These are phyloP conservation scores for Elsinoe necatrix DNA, from an alignment of 2,329 filamentous ascomycete genomes.

Conservation along the genomic window DNA sequence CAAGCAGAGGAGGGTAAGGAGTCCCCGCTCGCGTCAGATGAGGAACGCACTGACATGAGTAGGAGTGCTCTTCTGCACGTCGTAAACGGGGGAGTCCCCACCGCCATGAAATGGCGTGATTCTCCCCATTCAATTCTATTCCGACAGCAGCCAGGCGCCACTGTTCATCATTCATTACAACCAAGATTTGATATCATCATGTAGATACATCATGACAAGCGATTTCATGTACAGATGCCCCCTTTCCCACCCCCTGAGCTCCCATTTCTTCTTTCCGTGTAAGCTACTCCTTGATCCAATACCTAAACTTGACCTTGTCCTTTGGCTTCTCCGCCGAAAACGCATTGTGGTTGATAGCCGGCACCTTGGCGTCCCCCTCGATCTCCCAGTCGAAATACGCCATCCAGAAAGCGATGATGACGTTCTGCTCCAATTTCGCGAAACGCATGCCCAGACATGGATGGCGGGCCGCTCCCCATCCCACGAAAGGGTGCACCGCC, in stretches of 20 bases:
- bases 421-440: constrained; percentile 46
- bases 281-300: constrained; percentile 19
- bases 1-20: background rate
- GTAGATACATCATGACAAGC: background rate
- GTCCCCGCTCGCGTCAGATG: background rate
- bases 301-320: constrained; percentile 31
- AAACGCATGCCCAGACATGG: constrained; percentile 40
- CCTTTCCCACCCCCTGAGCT: too few species aligned
- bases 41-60: background rate
- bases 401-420: constrained; percentile 44
- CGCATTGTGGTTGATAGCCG: constrained; percentile 31
- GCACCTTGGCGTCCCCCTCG: constrained; percentile 31
- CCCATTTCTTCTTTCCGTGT: background rate
- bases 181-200: background rate
- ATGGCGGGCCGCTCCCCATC: constrained; percentile 31
- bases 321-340: constrained; percentile 36
- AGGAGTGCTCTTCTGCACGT: background rate
- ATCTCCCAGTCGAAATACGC: constrained; percentile 43
- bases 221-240: background rate
- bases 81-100: background rate
- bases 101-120: background rate
- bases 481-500: constrained; percentile 21
- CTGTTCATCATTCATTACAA: background rate
- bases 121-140: background rate
- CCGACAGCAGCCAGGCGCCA: background rate